Base-by-base conservation (phyloP, 495 filamentous ascomycete species). In the Poronia punctata region DNA sequence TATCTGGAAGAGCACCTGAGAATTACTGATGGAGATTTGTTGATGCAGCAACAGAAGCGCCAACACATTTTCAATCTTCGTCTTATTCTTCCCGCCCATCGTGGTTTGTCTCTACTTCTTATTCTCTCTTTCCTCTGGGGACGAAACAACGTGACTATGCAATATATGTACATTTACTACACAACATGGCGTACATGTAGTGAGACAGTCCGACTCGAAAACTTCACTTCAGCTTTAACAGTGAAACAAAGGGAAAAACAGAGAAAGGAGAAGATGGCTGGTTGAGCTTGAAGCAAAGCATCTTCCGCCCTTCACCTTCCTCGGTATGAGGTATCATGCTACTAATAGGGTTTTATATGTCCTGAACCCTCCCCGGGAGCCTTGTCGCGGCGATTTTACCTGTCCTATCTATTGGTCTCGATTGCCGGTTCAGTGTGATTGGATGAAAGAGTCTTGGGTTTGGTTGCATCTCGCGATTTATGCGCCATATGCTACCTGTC, bases 401-500 rank as follows among this genome's bases (percentile, higher is more conserved):
- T n/a, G n/a, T n/a, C n/a, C n/a, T n/a, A n/a, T n/a, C 34, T 43
- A 25, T 15, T 25, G 11, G 24, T 7, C 21, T 29, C 14, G 11
- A n/a, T 37, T 25, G 12, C 18, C n/a, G 18, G 10, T 14, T 15
- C 20, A 5, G 3, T 35, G 28, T 11, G 3, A 8, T 16, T 22
- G 8, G 40, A 12, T 22, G 23, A 17, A 29, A n/a, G n/a, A n/a
- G 15, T 14, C 22, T 14, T 30, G 8, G 16, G 12, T 38, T n/a
- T 18, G 24, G n/a, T 21, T 15, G 20, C 4, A 14, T 21, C 10
- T 45, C 5, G 34, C 22, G n/a, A 21, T 53, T 53, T 56, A 73
- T 35, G 55, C 52, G 14, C 69, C 69, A 40, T 73, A 73, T 33
- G 64, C 70, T 10, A 72, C 43, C 50, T 72, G 70, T 34, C 70